Conservation (phyloP, 345 rosid species). For the Hypericum perforatum region DNA sequence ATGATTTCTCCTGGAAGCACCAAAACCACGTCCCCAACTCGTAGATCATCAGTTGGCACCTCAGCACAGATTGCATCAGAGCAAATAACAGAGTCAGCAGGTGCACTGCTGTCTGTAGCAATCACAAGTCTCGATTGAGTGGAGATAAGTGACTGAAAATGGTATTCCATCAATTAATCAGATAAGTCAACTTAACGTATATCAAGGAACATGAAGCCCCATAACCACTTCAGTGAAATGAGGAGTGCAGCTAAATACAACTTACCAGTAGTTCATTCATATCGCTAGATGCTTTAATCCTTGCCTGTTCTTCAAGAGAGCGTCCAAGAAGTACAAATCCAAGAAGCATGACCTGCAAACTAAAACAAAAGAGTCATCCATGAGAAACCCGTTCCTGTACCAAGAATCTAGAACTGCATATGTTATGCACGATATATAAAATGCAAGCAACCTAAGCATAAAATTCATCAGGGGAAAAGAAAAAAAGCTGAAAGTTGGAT, state of each 20-base stretch:
- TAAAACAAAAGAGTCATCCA: slow-evolving; percentile 42
- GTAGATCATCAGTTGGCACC: slow-evolving; percentile 79
- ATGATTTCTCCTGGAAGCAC: slow-evolving; percentile 93
- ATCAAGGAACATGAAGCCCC: slow-evolving; percentile 6
- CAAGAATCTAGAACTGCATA: neutral
- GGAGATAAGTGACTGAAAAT: slow-evolving; percentile 76
- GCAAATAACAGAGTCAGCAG: slow-evolving; percentile 55
- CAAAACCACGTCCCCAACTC: slow-evolving; percentile 75
- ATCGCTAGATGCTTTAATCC: slow-evolving; percentile 75
- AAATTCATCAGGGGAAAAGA: slow-evolving; percentile 1
- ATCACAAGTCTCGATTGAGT: slow-evolving; percentile 81
- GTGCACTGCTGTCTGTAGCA: slow-evolving; percentile 46
- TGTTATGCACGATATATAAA: slow-evolving; percentile 6
- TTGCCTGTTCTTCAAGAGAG: slow-evolving; percentile 83
- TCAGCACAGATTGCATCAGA: slow-evolving; percentile 73
- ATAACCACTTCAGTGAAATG: neutral
- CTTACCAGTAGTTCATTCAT: slow-evolving; percentile 93
- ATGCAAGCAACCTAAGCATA: neutral
- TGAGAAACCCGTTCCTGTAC: slow-evolving; percentile 27
- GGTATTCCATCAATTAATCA: slow-evolving; percentile 1
- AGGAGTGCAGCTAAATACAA: slow-evolving; percentile 8
- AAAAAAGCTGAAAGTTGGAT: slow-evolving; percentile 9
- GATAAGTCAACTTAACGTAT: slow-evolving; percentile 1
- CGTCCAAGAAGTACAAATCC: slow-evolving; percentile 95
- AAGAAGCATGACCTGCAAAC: slow-evolving; percentile 98